phyloP scores from a whole-genome alignment of 768 basidiomycete species.

The Panellus pusillus region DNA sequence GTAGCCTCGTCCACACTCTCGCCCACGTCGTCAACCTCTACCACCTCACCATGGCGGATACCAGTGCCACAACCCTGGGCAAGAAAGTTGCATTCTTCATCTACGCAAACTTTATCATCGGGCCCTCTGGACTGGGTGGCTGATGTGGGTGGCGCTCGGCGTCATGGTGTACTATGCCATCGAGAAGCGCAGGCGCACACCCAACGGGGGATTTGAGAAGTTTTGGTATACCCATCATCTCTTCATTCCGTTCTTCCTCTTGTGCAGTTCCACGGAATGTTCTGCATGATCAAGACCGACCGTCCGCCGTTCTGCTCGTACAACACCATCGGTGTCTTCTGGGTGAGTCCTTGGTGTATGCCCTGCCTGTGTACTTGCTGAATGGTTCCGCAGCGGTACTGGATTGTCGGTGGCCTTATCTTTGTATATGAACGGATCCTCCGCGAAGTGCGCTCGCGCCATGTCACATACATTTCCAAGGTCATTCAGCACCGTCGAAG shows the following conservation, averaged over 20 bases:
- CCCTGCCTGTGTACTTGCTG: neutral
- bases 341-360: constrained; percentile 54
- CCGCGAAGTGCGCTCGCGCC: constrained; percentile 88
- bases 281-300: constrained; percentile 95
- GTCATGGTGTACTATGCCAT: constrained; percentile 86
- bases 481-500: constrained; percentile 91
- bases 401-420: constrained; percentile 83
- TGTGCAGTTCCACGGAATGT: constrained; percentile 95
- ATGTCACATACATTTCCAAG: constrained; percentile 90
- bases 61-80: constrained; percentile 51
- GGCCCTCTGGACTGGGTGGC: constrained; percentile 55
- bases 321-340: constrained; percentile 89
- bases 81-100: constrained; percentile 70
- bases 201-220: constrained; percentile 62
- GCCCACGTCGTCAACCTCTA: constrained; percentile 89
- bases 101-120: constrained; percentile 74
- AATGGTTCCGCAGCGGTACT: constrained; percentile 64
- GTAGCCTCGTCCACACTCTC: constrained; percentile 70
- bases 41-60: constrained; percentile 58
- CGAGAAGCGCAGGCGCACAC: constrained; percentile 74
- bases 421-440: constrained; percentile 88
- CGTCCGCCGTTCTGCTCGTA: constrained; percentile 84
- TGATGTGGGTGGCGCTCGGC: constrained; percentile 73
- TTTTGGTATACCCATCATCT: constrained; percentile 92
- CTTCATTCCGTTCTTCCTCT: constrained; percentile 90